Percentiles rank a stretch among this genome's conserved stretches.
These are phyloP conservation scores for Sclerospora graminicola DNA, from an alignment of 352 stramenopile genomes.

Conservation along the genomic window DNA sequence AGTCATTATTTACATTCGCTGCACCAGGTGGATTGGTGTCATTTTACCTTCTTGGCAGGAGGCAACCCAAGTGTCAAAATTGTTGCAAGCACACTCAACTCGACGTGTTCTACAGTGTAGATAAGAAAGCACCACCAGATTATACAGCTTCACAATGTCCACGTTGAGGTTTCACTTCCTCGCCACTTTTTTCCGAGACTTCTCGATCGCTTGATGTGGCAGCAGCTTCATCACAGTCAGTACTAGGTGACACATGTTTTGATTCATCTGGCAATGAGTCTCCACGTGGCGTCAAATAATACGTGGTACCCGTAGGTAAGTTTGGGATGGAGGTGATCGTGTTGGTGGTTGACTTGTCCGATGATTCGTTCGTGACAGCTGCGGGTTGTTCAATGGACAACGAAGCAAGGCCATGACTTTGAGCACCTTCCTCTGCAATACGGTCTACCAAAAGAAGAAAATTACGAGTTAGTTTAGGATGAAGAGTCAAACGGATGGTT, in stretches of 20 bases:
- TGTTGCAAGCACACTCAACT: no score
- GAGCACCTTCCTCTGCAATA: slow-evolving; percentile 20
- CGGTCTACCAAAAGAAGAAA: slow-evolving; percentile 14
- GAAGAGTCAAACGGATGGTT: not conserved
- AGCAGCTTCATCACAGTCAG: slow-evolving; percentile 14
- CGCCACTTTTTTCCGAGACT: slow-evolving; percentile 7
- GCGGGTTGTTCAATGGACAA: slow-evolving; percentile 16
- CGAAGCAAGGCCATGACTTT: slow-evolving; percentile 10
- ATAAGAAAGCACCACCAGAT: no score
- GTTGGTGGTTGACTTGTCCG: slow-evolving; percentile 8
- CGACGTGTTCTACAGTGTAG: no score
- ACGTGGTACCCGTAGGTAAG: slow-evolving; percentile 19
- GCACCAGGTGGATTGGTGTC: no score
- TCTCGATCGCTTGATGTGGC: slow-evolving; percentile 7
- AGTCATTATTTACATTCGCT: no score
- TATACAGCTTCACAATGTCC: slow-evolving; percentile 22
- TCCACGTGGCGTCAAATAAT: slow-evolving; percentile 21
- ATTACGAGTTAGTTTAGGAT: slow-evolving; percentile 2
- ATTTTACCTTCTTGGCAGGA: no score
- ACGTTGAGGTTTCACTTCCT: slow-evolving; percentile 16
- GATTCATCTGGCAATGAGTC: slow-evolving; percentile 15
- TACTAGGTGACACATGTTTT: slow-evolving; percentile 4
- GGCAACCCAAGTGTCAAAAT: no score
- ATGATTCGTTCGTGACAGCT: slow-evolving; percentile 5
- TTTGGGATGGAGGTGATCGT: slow-evolving; percentile 13